Percentiles rank a stretch among this genome's conserved stretches.
Conservation (phyloP, 1,139 yeast species). For the Scheffersomyces segobiensis region DNA sequence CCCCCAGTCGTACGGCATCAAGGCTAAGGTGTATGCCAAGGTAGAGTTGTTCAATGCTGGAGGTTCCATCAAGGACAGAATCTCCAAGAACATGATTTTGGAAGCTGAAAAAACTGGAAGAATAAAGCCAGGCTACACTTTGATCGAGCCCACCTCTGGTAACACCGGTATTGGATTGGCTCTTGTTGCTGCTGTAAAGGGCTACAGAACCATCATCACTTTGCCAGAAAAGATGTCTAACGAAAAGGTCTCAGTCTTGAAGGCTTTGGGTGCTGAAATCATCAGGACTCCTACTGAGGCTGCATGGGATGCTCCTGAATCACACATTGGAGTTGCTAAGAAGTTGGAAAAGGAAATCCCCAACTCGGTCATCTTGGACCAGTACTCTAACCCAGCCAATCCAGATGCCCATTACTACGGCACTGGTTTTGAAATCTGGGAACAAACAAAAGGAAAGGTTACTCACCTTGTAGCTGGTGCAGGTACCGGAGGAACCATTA, state of each 20-base stretch:
- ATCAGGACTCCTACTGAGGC: conserved; percentile 93
- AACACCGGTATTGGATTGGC: conserved; percentile 91
- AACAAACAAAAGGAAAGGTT: conserved; percentile 72
- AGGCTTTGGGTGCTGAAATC: conserved; percentile 89
- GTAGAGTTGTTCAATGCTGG: conserved; percentile 70
- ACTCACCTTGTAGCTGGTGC: conserved; percentile 87
- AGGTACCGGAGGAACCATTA: conserved; percentile 84
- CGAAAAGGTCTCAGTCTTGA: conserved; percentile 84
- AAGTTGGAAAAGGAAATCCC: conserved; percentile 83
- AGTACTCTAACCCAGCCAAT: conserved; percentile 75
- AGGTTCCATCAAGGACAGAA: conserved; percentile 71
- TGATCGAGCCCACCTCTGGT: conserved; percentile 90
- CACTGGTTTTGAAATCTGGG: conserved; percentile 86
- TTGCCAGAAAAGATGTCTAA: conserved; percentile 92
- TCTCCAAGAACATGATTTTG: conserved; percentile 68
- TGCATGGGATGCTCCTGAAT: conserved; percentile 91
- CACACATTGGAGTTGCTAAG: conserved; percentile 87
- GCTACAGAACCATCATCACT: conserved; percentile 85
- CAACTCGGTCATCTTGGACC: conserved; percentile 82
- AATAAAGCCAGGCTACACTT: conserved; percentile 82
- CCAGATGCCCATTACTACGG: conserved; percentile 85
- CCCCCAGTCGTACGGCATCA: conserved; percentile 76
- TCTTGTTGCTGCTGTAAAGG: conserved; percentile 81
- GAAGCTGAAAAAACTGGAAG: conserved; percentile 80
- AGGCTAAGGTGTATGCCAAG: conserved; percentile 60